A percentile compares a stretch with the other conserved stretches of the same genome.
These are phyloP conservation scores for Earliella scabrosa DNA, from an alignment of 1,284 basidiomycete genomes.

Conservation along the genomic window DNA sequence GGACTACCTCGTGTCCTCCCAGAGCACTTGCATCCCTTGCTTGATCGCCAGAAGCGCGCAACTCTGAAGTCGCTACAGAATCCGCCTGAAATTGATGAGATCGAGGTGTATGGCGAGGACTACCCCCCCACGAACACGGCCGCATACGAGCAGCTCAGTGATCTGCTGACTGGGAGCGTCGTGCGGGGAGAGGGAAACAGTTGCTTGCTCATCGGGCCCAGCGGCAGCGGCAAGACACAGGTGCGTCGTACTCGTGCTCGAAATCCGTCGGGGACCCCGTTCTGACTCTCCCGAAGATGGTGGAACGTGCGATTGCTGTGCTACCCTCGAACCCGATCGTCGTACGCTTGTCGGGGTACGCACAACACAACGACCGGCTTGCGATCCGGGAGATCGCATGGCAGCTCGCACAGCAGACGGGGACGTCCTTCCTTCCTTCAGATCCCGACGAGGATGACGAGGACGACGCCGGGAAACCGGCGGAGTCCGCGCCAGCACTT, in stretches of 20 bases:
- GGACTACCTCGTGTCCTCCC: slow-evolving; percentile 36
- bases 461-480: slow-evolving; percentile 16
- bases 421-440: slow-evolving; percentile 51
- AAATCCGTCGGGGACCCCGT: no score
- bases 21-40: slow-evolving; percentile 43
- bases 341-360: slow-evolving; percentile 84
- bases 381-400: slow-evolving; percentile 93
- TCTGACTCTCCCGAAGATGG: no score
- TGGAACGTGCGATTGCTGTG: slow-evolving; percentile 56
- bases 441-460: slow-evolving; percentile 42
- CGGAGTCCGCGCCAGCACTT: background rate
- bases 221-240: slow-evolving; percentile 83
- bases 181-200: slow-evolving; percentile 88
- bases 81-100: slow-evolving; percentile 25
- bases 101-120: slow-evolving; percentile 34
- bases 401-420: slow-evolving; percentile 77
- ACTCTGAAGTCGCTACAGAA: slow-evolving; percentile 54
- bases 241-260: no score
- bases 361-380: slow-evolving; percentile 82
- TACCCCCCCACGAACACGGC: slow-evolving; percentile 49
- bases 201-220: slow-evolving; percentile 82
- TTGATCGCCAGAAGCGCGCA: slow-evolving; percentile 61
- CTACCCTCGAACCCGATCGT: slow-evolving; percentile 63
- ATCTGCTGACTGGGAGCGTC: slow-evolving; percentile 74
- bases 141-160: slow-evolving; percentile 58